These are phyloP conservation scores for Kandelia obovata DNA, from an alignment of 345 rosid genomes.

Conservation along the genomic window DNA sequence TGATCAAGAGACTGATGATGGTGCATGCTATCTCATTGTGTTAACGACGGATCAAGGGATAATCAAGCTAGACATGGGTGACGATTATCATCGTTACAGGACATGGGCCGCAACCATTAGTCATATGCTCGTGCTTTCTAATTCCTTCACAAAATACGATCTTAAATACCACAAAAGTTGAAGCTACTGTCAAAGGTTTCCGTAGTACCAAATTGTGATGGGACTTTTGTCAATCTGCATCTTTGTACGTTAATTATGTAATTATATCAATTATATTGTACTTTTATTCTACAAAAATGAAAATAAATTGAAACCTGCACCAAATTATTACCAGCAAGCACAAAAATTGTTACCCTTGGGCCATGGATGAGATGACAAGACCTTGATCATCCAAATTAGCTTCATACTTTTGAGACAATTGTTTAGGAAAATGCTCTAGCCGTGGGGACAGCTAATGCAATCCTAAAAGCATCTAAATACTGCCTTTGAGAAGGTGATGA, in stretches of 20 bases:
- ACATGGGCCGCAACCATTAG: constrained; percentile 68
- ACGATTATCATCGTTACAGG: constrained; percentile 61
- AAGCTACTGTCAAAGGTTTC: not conserved
- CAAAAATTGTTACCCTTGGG: no score
- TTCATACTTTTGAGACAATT: no score
- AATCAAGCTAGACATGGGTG: constrained; percentile 79
- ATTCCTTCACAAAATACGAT: constrained; percentile 47
- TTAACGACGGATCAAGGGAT: constrained; percentile 57
- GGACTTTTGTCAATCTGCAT: not conserved
- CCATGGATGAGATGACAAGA: no score
- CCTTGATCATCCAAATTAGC: no score
- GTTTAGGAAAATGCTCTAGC: no score
- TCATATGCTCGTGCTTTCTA: constrained; percentile 64
- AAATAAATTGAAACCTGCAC: constrained; percentile 2
- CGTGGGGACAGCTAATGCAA: not conserved
- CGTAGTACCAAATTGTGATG: not conserved
- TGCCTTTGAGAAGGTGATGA: no score
- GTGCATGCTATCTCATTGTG: constrained; percentile 56
- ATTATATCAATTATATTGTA: constrained; percentile 15
- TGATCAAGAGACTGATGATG: not conserved
- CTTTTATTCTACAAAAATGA: not conserved
- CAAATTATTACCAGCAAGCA: not conserved
- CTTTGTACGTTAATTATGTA: constrained; percentile 16
- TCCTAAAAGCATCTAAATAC: not conserved
- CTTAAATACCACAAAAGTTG: constrained; percentile 45